Percentiles rank a stretch among this genome's conserved stretches.
Evolutionary conservation across 1,284 basidiomycete species (phyloP).

Genomic region (Anthracocystis setariae): DNA sequence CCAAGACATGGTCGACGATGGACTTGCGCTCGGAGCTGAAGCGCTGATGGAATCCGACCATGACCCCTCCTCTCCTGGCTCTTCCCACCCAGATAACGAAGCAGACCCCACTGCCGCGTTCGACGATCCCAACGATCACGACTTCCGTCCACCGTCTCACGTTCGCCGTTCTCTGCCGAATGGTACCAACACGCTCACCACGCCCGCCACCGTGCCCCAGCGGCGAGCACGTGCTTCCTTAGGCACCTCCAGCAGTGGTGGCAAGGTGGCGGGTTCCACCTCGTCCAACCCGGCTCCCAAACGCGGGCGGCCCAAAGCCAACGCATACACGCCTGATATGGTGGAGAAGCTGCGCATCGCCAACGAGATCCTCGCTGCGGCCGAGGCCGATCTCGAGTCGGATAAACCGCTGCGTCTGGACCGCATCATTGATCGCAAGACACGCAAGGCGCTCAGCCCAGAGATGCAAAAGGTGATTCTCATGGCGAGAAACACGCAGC

Average conservation of each 20-base stretch:
- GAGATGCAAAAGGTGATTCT: slow-evolving; percentile 18
- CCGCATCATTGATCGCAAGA: slow-evolving; percentile 14
- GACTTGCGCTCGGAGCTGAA: slow-evolving; percentile 25
- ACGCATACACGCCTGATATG: slow-evolving; percentile 14
- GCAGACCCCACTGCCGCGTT: slow-evolving; percentile 1
- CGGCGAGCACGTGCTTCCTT: slow-evolving; percentile 12
- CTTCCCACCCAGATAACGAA: slow-evolving; percentile 21
- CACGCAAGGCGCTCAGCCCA: slow-evolving; percentile 4
- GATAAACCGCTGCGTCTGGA: slow-evolving; percentile 3
- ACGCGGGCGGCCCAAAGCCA: slow-evolving; percentile 24
- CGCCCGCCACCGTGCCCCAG: background rate
- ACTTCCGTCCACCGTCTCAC: slow-evolving; percentile 12
- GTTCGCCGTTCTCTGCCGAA: background rate
- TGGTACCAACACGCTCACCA: background rate
- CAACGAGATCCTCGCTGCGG: slow-evolving; percentile 19
- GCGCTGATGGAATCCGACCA: slow-evolving; percentile 28
- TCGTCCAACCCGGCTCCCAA: background rate
- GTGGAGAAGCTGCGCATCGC: slow-evolving; percentile 22
- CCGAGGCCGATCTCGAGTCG: background rate
- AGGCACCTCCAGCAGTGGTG: slow-evolving; percentile 10
- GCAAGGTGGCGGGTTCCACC: slow-evolving; percentile 15
- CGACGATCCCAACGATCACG: slow-evolving; percentile 34
- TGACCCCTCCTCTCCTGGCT: slow-evolving; percentile 8
- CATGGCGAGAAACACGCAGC: slow-evolving; percentile 17
- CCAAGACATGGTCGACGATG: slow-evolving; percentile 20